Evolutionary conservation across 2,329 filamentous ascomycete genomes (phyloP).

Genomic region (Trichoderma sp.): DNA sequence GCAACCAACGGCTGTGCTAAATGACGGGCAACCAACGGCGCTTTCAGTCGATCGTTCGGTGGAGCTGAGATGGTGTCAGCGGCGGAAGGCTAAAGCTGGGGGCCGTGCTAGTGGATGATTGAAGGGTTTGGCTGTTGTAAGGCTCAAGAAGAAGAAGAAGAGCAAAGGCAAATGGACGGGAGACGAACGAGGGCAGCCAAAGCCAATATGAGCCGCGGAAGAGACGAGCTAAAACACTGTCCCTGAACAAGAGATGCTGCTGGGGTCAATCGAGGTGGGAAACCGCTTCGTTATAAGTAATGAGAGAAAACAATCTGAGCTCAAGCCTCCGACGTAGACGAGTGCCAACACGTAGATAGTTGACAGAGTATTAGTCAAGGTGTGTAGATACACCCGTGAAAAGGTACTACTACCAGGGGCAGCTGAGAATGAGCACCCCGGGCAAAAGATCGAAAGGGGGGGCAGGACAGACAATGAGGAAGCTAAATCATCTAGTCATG

Average conservation of each 20-base stretch:
- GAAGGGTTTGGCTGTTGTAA: too few species aligned
- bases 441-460: too few species aligned
- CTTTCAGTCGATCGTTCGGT: neutral
- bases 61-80: slow-evolving; percentile 7
- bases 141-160: neutral
- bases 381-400: too few species aligned
- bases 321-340: neutral
- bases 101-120: neutral
- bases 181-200: neutral
- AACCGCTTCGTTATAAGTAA: neutral
- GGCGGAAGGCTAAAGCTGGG: slow-evolving; percentile 3
- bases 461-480: neutral
- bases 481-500: neutral
- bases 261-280: neutral
- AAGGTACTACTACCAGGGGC: too few species aligned
- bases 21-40: neutral
- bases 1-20: neutral
- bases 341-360: too few species aligned
- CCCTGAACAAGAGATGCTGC: neutral
- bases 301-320: neutral
- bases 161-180: neutral
- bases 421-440: too few species aligned
- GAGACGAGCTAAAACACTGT: neutral
- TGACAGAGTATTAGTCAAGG: too few species aligned
- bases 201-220: neutral